These are phyloP conservation scores for Crepidotus variabilis DNA, from an alignment of 768 basidiomycete genomes.

Conservation along the genomic window DNA sequence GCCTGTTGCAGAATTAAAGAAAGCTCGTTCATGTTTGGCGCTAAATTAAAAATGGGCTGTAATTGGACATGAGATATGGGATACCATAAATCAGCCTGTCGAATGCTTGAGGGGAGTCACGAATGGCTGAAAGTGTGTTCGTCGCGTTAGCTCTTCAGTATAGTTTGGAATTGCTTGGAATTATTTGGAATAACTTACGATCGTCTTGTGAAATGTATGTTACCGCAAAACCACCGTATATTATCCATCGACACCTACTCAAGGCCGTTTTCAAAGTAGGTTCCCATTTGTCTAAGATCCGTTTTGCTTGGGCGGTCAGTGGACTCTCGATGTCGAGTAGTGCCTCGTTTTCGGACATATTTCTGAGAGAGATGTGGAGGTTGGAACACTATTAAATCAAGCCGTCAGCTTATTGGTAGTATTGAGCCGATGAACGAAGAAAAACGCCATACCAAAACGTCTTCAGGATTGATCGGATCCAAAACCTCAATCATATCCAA, in stretches of 20 bases:
- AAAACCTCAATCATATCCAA: conserved; percentile 3
- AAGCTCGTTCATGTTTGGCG: too few relatives aligned
- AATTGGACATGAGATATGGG: too few relatives aligned
- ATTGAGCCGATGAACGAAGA: background rate
- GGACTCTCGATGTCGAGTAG: background rate
- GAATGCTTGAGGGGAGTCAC: too few relatives aligned
- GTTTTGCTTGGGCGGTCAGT: background rate
- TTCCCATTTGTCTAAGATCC: conserved; percentile 5
- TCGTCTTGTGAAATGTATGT: conserved; percentile 3
- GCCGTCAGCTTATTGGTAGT: background rate
- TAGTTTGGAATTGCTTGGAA: too few relatives aligned
- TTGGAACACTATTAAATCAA: background rate
- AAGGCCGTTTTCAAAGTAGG: conserved; percentile 1
- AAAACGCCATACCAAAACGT: conserved; percentile 4
- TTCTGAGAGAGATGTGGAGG: conserved; percentile 5
- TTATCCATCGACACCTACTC: conserved; percentile 3
- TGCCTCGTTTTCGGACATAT: background rate
- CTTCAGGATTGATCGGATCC: background rate
- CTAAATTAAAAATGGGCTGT: too few relatives aligned
- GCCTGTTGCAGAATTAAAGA: too few relatives aligned
- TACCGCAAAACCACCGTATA: conserved; percentile 1
- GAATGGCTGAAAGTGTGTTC: too few relatives aligned
- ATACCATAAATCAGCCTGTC: too few relatives aligned
- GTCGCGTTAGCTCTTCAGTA: too few relatives aligned
- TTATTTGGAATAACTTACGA: too few relatives aligned